Evolutionary conservation across 345 rosid species (phyloP), one percentile per base, ranked within the genome.

Genomic region (Salix exigua): DNA sequence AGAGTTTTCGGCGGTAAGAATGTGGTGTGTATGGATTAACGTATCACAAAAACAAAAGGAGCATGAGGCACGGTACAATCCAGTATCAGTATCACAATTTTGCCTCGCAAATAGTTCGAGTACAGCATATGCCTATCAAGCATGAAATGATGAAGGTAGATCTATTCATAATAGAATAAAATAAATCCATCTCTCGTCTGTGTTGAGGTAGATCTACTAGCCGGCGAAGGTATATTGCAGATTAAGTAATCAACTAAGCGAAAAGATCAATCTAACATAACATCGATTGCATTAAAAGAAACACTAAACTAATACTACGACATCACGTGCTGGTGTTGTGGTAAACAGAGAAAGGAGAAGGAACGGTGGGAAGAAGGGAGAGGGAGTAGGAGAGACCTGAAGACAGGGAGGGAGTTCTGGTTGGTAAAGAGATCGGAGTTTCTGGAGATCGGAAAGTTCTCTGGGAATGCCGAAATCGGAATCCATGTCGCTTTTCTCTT

Each of bases 321-420:
- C 25, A 40, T 26, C 0, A 72, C 3, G 67, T 28, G 17, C 40
- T 48, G 70, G 19, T 16, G 51, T 50, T 17, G 61, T 48, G 21
- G 58, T 33, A 66, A 62, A 33, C 51, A 11, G 10, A 31, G 7
- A 28, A 42, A 61, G 35, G 71, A 75, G 35, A 66, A 66, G 58
- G 31, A 31, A 37, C 16, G 6, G 44, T 6, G 65, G n/a, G 23
- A 17, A 68, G 38, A 35, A 38, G 14, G 67, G 26, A n/a, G n/a
- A 13, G 50, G 30, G 40, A 75, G 53, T 0, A 37, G 31, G 42
- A 69, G 55, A 71, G 35, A 90, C 97, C 97, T 94, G 94, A 35
- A 94, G 98, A 64, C 98, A 94, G 50, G 97, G 97, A 87, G 98
- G 97, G 75, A 94, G 90, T 50, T 85, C 89, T 2, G 98, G 97